A percentile compares a stretch with the other conserved stretches of the same genome.
phyloP scores from a whole-genome alignment of 495 filamentous ascomycete genomes.

The Aspergillus saccharolyticus region DNA sequence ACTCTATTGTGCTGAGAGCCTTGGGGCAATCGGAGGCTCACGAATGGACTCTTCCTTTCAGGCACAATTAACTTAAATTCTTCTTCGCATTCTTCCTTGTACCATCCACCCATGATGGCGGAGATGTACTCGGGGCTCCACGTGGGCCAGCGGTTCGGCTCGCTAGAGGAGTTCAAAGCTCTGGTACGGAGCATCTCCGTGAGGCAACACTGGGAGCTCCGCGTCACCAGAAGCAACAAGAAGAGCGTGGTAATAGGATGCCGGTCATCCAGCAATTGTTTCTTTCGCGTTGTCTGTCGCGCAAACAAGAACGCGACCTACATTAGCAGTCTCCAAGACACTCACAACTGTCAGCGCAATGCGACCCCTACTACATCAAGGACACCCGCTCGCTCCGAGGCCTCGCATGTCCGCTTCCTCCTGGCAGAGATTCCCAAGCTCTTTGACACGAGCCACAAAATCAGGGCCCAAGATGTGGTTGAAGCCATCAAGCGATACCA shows the following conservation, averaged over 20 bases:
- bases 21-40: neutral
- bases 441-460: constrained; percentile 39
- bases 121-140: constrained; percentile 44
- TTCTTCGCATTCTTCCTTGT: constrained; percentile 8
- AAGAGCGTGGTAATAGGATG: constrained; percentile 46
- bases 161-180: constrained; percentile 42
- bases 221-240: constrained; percentile 43
- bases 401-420: constrained; percentile 45
- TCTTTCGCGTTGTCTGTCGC: constrained; percentile 44
- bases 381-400: constrained; percentile 42
- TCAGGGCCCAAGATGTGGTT: constrained; percentile 40
- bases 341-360: constrained; percentile 38
- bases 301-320: constrained; percentile 45
- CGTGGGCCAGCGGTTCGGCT: constrained; percentile 41
- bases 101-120: constrained; percentile 28
- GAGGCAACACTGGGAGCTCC: constrained; percentile 45
- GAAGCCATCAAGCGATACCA: constrained; percentile 44
- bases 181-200: constrained; percentile 43
- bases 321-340: constrained; percentile 44
- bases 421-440: constrained; percentile 44
- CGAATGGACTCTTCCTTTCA: constrained; percentile 19
- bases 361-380: constrained; percentile 28
- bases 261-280: constrained; percentile 39
- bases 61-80: constrained; percentile 15
- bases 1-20: constrained; percentile 10